A percentile compares a stretch with the other conserved stretches of the same genome.
phyloP scores from a whole-genome alignment of 164 flowering plant species.

The Taxillus chinensis region DNA sequence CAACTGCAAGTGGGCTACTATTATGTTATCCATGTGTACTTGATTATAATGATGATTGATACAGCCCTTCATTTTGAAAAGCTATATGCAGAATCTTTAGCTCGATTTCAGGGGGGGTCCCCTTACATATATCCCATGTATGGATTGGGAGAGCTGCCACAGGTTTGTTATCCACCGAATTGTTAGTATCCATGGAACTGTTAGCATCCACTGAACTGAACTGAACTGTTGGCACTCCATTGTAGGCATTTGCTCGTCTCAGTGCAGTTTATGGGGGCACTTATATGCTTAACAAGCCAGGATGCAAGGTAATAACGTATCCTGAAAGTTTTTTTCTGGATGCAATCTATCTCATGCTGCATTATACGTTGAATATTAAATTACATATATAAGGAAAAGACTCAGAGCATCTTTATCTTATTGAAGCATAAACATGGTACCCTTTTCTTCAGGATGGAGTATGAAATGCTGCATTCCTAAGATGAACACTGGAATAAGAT shows the following conservation, averaged over 20 bases:
- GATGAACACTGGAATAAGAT: no score
- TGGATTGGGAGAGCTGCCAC: constrained; percentile 92
- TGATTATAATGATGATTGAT: not conserved
- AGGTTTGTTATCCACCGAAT: constrained; percentile 35
- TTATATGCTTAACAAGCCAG: constrained; percentile 98
- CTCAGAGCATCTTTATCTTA: no score
- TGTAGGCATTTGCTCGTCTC: constrained; percentile 90
- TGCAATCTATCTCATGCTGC: no score
- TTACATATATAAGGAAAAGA: no score
- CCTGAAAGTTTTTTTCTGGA: not conserved
- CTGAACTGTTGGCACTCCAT: constrained; percentile 7
- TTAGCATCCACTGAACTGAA: not conserved
- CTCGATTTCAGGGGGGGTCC: constrained; percentile 91
- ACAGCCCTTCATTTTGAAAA: constrained; percentile 17
- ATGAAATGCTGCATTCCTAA: no score
- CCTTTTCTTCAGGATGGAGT: no score
- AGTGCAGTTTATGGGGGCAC: constrained; percentile 99
- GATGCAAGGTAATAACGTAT: constrained; percentile 55
- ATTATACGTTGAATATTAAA: no score
- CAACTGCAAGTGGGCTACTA: no score
- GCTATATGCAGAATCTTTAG: constrained; percentile 92
- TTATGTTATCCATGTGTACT: not conserved
- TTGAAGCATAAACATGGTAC: no score
- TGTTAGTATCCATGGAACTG: not conserved
- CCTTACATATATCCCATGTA: constrained; percentile 92